Conservation (phyloP, 192 early-diverging fungal species). For the Coemansia sp. region DNA sequence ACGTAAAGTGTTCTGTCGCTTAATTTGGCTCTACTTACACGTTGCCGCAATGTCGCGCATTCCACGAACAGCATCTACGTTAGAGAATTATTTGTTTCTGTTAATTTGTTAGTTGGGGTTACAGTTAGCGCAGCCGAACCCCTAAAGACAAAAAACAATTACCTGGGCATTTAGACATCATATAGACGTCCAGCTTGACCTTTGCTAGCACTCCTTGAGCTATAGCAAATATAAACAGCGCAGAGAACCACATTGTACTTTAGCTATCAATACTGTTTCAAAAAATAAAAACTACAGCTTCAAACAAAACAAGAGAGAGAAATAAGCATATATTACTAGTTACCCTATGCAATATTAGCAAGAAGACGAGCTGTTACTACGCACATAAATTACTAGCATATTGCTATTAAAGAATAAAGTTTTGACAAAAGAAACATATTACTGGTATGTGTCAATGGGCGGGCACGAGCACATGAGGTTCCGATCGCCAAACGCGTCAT, state of each 20-base stretch:
- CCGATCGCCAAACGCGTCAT: slow-evolving; percentile 94
- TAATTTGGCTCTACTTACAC: slow-evolving; percentile 35
- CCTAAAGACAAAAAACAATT: not conserved
- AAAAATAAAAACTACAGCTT: not conserved
- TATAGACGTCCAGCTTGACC: slow-evolving; percentile 38
- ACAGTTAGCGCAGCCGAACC: too few species aligned
- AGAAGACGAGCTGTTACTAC: not conserved
- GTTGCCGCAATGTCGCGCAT: slow-evolving; percentile 50
- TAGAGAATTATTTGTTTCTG: not conserved
- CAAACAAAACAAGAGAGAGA: not conserved
- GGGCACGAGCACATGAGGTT: slow-evolving; percentile 97
- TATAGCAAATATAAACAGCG: not conserved
- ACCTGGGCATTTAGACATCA: slow-evolving; percentile 53
- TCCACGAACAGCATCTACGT: slow-evolving; percentile 37
- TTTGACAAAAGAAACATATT: not conserved
- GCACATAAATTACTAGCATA: too few species aligned
- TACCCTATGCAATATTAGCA: not conserved
- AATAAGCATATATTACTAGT: not conserved
- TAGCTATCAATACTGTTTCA: not conserved
- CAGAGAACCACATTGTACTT: slow-evolving; percentile 1
- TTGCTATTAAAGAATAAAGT: too few species aligned
- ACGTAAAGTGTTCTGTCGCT: not conserved
- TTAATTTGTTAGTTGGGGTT: not conserved
- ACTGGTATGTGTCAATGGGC: slow-evolving; percentile 78
- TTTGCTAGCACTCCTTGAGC: slow-evolving; percentile 18